Conservation (phyloP, 352 stramenopile species). For the Pythium aquatile region DNA sequence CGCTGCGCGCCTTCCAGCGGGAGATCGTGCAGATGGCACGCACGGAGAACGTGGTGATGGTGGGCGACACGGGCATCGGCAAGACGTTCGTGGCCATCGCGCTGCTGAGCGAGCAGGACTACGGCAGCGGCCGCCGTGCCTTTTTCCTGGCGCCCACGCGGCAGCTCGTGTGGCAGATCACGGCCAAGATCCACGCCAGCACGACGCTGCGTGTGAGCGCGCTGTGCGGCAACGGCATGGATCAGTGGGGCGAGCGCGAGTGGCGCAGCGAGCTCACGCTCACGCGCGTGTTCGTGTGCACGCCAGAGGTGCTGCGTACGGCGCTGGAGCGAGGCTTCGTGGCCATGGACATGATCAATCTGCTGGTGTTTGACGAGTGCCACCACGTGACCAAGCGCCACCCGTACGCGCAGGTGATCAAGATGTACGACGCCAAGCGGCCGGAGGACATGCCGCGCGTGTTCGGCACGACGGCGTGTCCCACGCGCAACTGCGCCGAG, state of each 20-base stretch:
- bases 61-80: constrained; percentile 79
- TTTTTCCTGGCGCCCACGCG: constrained; percentile 82
- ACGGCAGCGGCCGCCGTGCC: constrained; percentile 55
- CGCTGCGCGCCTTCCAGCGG: constrained; percentile 67
- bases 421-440: constrained; percentile 59
- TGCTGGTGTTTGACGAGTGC: constrained; percentile 91
- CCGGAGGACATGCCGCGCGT: constrained; percentile 49
- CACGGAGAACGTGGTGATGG: constrained; percentile 80
- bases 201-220: constrained; percentile 57
- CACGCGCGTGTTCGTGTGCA: constrained; percentile 82
- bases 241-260: constrained; percentile 63
- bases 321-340: constrained; percentile 85
- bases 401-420: constrained; percentile 87
- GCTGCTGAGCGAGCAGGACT: constrained; percentile 73
- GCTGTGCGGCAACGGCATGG: constrained; percentile 47
- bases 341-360: constrained; percentile 65
- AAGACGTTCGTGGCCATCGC: constrained; percentile 86
- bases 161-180: constrained; percentile 82
- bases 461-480: constrained; percentile 83
- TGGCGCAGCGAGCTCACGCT: constrained; percentile 58
- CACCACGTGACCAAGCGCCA: constrained; percentile 89
- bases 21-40: constrained; percentile 68
- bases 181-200: constrained; percentile 60
- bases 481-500: constrained; percentile 51
- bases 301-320: constrained; percentile 83